These are phyloP conservation scores for Scedosporium apiospermum DNA, from an alignment of 2,329 filamentous ascomycete genomes.

Conservation along the genomic window DNA sequence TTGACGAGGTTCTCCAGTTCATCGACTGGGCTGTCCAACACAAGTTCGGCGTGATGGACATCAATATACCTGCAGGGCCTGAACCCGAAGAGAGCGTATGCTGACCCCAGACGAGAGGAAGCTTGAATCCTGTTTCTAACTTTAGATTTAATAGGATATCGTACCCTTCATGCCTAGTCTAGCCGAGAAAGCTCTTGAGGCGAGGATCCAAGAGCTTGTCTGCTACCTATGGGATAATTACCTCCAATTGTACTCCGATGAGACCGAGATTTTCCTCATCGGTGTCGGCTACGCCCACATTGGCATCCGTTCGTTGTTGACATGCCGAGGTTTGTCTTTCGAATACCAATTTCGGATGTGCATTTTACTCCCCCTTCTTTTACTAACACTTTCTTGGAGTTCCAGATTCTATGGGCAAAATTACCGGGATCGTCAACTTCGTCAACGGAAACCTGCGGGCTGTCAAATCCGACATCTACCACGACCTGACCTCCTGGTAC, in stretches of 20 bases:
- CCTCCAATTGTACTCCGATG: conserved; percentile 63
- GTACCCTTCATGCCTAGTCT: conserved; percentile 36
- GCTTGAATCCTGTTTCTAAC: conserved; percentile 10
- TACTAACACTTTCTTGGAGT: background rate
- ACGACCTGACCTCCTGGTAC: conserved; percentile 72
- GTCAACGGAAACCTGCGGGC: conserved; percentile 68
- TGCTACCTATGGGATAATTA: conserved; percentile 97
- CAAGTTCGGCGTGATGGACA: conserved; percentile 77
- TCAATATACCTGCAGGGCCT: conserved; percentile 66
- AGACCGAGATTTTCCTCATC: conserved; percentile 67
- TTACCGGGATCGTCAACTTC: conserved; percentile 71
- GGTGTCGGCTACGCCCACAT: conserved; percentile 85
- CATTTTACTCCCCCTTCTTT: conserved; percentile 6
- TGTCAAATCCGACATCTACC: conserved; percentile 68
- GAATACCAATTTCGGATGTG: background rate
- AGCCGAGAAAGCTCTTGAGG: conserved; percentile 39
- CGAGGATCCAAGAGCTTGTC: conserved; percentile 62
- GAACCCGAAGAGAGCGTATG: conserved; percentile 17
- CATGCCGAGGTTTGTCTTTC: conserved; percentile 55
- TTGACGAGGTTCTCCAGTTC: conserved; percentile 72
- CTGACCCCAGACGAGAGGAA: conserved; percentile 12
- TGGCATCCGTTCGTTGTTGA: conserved; percentile 72
- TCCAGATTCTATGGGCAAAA: conserved; percentile 52
- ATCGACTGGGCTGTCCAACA: conserved; percentile 74
- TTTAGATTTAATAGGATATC: conserved; percentile 25